Percentiles rank a stretch among this genome's conserved stretches.
Conservation (phyloP, 2,329 filamentous ascomycete genomes). For the Davidsoniella eucalypti region DNA sequence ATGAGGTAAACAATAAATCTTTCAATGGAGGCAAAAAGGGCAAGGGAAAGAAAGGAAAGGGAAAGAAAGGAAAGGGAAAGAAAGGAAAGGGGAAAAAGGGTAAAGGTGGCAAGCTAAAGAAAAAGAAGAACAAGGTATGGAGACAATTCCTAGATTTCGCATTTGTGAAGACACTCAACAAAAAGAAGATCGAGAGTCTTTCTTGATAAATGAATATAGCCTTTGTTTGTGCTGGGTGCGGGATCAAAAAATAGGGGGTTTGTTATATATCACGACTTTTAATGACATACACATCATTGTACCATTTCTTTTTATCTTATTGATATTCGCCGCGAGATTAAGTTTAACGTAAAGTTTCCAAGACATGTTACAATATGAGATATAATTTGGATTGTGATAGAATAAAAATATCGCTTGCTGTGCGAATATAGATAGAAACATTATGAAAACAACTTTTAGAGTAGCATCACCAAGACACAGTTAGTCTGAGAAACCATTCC, state of each 20-base stretch:
- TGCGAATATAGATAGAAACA: not conserved
- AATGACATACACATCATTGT: not conserved
- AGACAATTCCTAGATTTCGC: conserved; percentile 60
- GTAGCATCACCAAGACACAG: not conserved
- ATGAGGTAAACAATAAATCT: conserved; percentile 18
- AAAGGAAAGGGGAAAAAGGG: conserved; percentile 22
- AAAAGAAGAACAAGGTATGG: conserved; percentile 54
- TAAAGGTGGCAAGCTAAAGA: conserved; percentile 34
- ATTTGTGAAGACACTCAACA: conserved; percentile 57
- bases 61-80: conserved; percentile 26
- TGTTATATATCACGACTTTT: not conserved
- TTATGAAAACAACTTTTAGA: not conserved
- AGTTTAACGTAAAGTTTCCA: not conserved
- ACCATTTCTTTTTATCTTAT: not conserved
- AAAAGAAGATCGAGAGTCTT: conserved; percentile 44
- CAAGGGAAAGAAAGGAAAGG: conserved; percentile 17
- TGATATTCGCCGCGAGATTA: not conserved
- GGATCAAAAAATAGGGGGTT: not conserved
- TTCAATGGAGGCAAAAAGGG: conserved; percentile 17
- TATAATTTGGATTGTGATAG: not conserved
- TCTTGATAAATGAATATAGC: conserved; percentile 14
- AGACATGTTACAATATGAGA: not conserved
- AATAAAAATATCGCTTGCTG: conserved; percentile 1
- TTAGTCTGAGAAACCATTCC: conserved; percentile 12
- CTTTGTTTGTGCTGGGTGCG: not conserved